Percentiles rank a stretch among this genome's conserved stretches.
Evolutionary conservation across 2,329 filamentous ascomycete species (phyloP).

Genomic region (Beauveria sp.): DNA sequence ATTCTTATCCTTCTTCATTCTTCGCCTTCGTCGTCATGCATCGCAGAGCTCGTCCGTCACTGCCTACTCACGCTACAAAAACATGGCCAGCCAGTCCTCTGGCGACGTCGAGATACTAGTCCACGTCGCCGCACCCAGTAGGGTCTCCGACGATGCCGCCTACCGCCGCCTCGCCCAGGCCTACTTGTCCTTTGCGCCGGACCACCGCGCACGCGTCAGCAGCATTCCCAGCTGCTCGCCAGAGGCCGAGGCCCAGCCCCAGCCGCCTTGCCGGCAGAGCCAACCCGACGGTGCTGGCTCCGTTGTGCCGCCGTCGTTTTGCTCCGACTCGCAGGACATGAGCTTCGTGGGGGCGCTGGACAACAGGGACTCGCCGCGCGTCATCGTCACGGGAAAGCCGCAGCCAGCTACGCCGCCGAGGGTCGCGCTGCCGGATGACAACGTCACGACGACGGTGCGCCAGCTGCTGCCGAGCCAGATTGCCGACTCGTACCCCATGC

Average conservation of each 20-base stretch:
- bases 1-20: not conserved
- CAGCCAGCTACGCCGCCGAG: not conserved
- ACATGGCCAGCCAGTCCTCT: slow-evolving; percentile 20
- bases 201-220: slow-evolving; percentile 11
- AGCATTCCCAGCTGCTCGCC: not conserved
- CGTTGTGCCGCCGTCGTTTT: slow-evolving; percentile 17
- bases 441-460: slow-evolving; percentile 26
- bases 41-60: not conserved
- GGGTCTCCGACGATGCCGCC: slow-evolving; percentile 36
- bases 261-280: not conserved
- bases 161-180: slow-evolving; percentile 44
- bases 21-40: slow-evolving; percentile 18
- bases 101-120: slow-evolving; percentile 44
- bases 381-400: slow-evolving; percentile 15
- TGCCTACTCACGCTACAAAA: not conserved
- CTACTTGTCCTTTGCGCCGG: slow-evolving; percentile 41
- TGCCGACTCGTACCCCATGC: slow-evolving; percentile 45
- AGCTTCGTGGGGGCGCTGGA: slow-evolving; percentile 40
- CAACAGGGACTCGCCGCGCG: slow-evolving; percentile 30
- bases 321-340: slow-evolving; percentile 30
- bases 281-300: not conserved
- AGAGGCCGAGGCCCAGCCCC: not conserved
- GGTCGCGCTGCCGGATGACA: not conserved
- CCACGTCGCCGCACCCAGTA: slow-evolving; percentile 46
- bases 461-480: slow-evolving; percentile 40